Conservation (phyloP, 805 yeast genomes). For the Yamadazyma olivae region DNA sequence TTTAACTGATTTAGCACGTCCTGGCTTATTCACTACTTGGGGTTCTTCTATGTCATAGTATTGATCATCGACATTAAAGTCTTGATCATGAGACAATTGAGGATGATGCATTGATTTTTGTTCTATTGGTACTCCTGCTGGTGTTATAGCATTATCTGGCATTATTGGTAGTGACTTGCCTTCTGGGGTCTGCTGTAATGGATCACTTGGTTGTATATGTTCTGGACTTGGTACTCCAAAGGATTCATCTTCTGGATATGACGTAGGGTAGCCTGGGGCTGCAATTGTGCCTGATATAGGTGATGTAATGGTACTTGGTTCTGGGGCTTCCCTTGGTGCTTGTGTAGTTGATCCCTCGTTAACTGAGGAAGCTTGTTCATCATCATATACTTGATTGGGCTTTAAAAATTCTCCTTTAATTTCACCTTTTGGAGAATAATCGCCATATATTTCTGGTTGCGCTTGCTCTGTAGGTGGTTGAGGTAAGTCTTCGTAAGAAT, state of each 20-base stretch:
- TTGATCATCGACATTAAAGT: constrained; percentile 21
- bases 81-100: constrained; percentile 1
- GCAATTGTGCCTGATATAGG: background rate
- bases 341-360: background rate
- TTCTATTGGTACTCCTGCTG: background rate
- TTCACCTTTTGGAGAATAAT: constrained; percentile 5
- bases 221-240: background rate
- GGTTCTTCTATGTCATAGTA: constrained; percentile 39
- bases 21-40: constrained; percentile 26
- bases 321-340: background rate
- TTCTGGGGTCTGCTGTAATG: background rate
- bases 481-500: background rate
- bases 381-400: constrained; percentile 13
- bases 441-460: constrained; percentile 1
- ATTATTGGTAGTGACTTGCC: background rate
- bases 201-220: background rate
- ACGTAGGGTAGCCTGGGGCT: constrained; percentile 6
- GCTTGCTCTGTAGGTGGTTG: no score
- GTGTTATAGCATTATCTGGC: background rate
- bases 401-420: background rate
- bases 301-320: background rate
- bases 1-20: constrained; percentile 32
- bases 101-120: background rate
- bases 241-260: constrained; percentile 4
- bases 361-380: constrained; percentile 11